Evolutionary conservation across 2,329 filamentous ascomycete genomes (phyloP).

Genomic region (Hawksworthiomyces lignivorus): DNA sequence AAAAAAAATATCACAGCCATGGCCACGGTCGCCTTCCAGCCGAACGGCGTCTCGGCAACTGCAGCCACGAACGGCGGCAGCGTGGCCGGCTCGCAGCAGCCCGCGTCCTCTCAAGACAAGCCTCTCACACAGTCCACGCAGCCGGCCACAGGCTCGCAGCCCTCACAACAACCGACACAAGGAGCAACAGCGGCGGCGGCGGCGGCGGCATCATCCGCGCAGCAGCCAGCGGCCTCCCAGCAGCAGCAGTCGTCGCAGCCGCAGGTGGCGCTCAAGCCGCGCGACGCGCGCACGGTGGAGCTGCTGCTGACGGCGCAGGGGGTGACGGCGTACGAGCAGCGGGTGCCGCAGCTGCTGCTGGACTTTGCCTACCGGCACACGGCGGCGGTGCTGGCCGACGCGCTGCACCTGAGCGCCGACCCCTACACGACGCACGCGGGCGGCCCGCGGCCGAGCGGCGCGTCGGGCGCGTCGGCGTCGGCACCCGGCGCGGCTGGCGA

Average conservation of each 20-base stretch:
- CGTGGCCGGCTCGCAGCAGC: no score
- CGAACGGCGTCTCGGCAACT: slow-evolving; percentile 43
- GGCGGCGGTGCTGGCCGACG: slow-evolving; percentile 62
- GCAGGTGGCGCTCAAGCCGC: slow-evolving; percentile 51
- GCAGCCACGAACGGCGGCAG: slow-evolving; percentile 5
- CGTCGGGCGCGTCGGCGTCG: slow-evolving; percentile 40
- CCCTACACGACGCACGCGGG: slow-evolving; percentile 56
- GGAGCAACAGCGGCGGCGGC: background rate
- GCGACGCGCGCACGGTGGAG: slow-evolving; percentile 73
- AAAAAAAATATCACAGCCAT: background rate
- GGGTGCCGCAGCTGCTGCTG: slow-evolving; percentile 73
- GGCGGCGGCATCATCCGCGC: slow-evolving; percentile 1
- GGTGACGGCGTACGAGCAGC: slow-evolving; percentile 71
- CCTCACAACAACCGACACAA: background rate
- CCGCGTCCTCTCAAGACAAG: slow-evolving; percentile 12
- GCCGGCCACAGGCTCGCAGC: no score
- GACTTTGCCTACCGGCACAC: slow-evolving; percentile 84
- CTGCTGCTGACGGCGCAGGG: slow-evolving; percentile 72
- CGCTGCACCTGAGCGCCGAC: slow-evolving; percentile 59
- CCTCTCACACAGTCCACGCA: slow-evolving; percentile 10
- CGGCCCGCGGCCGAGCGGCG: slow-evolving; percentile 40
- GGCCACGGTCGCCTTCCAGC: slow-evolving; percentile 32
- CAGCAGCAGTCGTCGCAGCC: slow-evolving; percentile 12
- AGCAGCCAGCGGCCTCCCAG: slow-evolving; percentile 1
- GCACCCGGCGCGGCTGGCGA: slow-evolving; percentile 39